Base-by-base conservation (phyloP, 2,329 filamentous ascomycete species). In the Metarhizium sp. region DNA sequence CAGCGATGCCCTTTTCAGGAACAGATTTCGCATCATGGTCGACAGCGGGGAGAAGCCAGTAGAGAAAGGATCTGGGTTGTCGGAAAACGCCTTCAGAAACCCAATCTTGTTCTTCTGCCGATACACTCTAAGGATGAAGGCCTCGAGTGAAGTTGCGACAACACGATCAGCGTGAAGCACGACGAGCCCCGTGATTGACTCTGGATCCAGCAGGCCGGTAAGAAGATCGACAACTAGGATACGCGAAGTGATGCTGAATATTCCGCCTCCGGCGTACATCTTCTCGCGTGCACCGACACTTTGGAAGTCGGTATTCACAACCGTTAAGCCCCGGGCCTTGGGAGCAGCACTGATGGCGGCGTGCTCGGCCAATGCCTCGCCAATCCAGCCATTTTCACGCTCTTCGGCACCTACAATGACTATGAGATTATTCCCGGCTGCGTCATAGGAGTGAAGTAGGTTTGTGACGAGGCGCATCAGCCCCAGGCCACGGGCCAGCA, bases 1-100 rank as follows among this genome's bases (percentile, higher is more conserved):
- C 14, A 99, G 72, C 0, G 92, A 92, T 0, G 87, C 87, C 67
- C 94, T 96, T 53, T 87, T 83, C 45, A 99, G 75, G 65, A 97
- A 97, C 25, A 99, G 73, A 65, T 75, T 97, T 58, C 90, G 82
- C 84, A 99, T 86, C 84, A 95, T 95, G 51, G 85, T 91, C 2
- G 90, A 81, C 48, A 99, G 76, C 5, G 94, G 92, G 4, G 90
- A 85, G 70, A 96, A 97, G 1, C 92, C 92, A 0, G 82, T 85
- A 0, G 89, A 87, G 66, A 99, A 95, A 0, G 92, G 88, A 66
- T 97, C 92, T 0, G 94, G 92, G 38, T 86, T 88, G 68, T 99
- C 94, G 0, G 92, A 94, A 66, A 99, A 96, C 13, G 94, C 94
- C 67, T 99, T 99, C 36, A 99, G 77, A 63, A 99, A 97, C 38